Base-by-base conservation (phyloP, 495 filamentous ascomycete species). In the Cairneyella variabilis region DNA sequence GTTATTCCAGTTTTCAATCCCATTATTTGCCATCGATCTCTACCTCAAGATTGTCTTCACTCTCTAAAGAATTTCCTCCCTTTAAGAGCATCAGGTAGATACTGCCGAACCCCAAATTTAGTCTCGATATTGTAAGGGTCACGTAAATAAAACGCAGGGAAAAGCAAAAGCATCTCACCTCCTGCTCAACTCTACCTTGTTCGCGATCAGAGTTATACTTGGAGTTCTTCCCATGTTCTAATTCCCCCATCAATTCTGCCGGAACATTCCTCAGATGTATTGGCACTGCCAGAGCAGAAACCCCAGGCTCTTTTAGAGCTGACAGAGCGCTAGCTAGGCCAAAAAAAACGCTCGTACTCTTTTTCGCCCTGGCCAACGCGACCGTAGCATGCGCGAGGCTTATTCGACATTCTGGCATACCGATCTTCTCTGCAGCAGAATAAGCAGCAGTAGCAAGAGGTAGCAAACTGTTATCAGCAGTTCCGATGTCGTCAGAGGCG, bases 181-280 rank as follows among this genome's bases (percentile, higher is more conserved):
- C 48, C 18, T 41, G 48, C 21, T 42, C 83, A n/a, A n/a, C n/a
- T n/a, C n/a, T n/a, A n/a, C n/a, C n/a, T n/a, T n/a, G n/a, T n/a
- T n/a, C n/a, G n/a, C n/a, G n/a, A n/a, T n/a, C n/a, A 1, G 92
- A 90, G 60, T 91, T 91, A 67, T 96, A 96, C 63, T 97, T 96
- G 66, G 96, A 97, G 65, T 86, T 88, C 39, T 75, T 82, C 9
- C 90, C 90, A 57, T 88, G 89, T 3, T 88, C 90, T 48, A 96
- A 68, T 56, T 87, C n/a, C n/a, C n/a, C 85, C 90, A 97, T 92
- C 58, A 96, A 59, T 59, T 80, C 77, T 6, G 90, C 96, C 3
- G 91, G 90, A 12, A 91, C 91, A 65, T 96, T 96, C 38, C 92
- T 70, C 41, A 97, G 69, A 68, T 97, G 92, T 34, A 92, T 63